phyloP scores from a whole-genome alignment of 129 eudicot species.

The Logfia minima region DNA sequence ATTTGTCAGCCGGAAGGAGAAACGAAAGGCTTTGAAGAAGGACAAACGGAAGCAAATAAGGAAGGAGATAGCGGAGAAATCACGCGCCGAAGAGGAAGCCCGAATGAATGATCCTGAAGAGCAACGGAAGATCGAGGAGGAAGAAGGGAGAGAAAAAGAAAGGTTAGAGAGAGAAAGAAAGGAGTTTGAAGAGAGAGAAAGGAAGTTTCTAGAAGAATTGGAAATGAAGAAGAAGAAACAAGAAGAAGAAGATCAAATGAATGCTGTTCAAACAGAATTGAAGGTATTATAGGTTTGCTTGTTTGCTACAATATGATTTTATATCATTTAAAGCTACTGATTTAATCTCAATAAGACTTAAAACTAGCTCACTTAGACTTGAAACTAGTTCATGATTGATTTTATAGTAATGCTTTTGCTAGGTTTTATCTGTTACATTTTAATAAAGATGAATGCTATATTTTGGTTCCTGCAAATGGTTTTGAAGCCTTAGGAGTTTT shows the following conservation, averaged over 20 bases:
- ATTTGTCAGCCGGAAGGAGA: conserved; percentile 58
- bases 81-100: conserved; percentile 74
- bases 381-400: neutral
- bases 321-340: neutral
- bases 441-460: neutral
- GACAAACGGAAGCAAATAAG: conserved; percentile 82
- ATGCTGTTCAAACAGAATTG: conserved; percentile 34
- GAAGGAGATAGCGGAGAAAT: conserved; percentile 73
- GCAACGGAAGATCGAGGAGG: conserved; percentile 54
- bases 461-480: neutral
- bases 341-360: neutral
- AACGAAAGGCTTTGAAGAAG: conserved; percentile 82
- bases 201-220: conserved; percentile 56
- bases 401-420: neutral
- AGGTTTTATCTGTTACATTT: neutral
- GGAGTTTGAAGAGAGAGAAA: conserved; percentile 84
- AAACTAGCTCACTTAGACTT: conserved; percentile 10
- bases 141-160: conserved; percentile 62
- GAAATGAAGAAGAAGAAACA: conserved; percentile 46
- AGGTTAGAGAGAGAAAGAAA: conserved; percentile 63
- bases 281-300: conserved; percentile 39
- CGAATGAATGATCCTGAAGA: conserved; percentile 67
- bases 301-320: neutral
- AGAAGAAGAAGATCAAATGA: conserved; percentile 44
- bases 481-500: conserved; percentile 10